Evolutionary conservation across 2,329 filamentous ascomycete species (phyloP).

Genomic region (Hirsutella rhossiliensis): DNA sequence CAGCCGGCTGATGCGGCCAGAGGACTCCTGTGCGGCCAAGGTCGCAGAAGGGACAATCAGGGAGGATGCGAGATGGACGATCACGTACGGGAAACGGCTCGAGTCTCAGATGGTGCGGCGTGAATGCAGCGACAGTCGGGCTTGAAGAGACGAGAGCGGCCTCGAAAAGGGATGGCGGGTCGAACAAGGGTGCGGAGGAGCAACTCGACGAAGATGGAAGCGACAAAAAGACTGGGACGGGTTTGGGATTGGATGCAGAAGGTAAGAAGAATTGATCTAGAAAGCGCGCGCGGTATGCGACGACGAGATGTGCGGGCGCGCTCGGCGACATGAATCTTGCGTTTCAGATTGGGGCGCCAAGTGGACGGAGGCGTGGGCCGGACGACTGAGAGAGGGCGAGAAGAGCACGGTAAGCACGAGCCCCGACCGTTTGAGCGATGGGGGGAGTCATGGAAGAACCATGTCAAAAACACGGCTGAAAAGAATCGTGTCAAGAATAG

Average conservation of each 20-base stretch:
- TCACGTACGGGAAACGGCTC: slow-evolving; percentile 4
- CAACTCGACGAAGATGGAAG: not conserved
- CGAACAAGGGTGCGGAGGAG: not conserved
- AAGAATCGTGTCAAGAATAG: too few species aligned
- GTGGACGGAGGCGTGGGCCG: not conserved
- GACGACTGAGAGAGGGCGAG: slow-evolving; percentile 8
- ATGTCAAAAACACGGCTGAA: not conserved
- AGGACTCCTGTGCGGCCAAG: slow-evolving; percentile 1
- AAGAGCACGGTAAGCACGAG: slow-evolving; percentile 7
- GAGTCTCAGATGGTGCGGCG: slow-evolving; percentile 2
- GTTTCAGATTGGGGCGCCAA: slow-evolving; percentile 15
- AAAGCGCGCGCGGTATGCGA: not conserved
- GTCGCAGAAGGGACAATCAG: slow-evolving; percentile 5
- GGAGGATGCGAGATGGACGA: not conserved
- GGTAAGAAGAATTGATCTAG: slow-evolving; percentile 1
- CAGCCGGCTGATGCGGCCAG: not conserved
- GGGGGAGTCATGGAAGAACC: not conserved
- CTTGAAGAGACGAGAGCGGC: not conserved
- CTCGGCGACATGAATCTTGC: slow-evolving; percentile 4
- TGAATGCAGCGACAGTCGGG: not conserved
- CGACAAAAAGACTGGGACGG: not conserved
- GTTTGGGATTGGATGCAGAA: not conserved
- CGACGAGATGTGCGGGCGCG: not conserved
- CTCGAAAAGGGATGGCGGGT: not conserved
- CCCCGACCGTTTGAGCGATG: not conserved